These are phyloP conservation scores for Ophiostoma himal-ulmi DNA, from an alignment of 2,329 filamentous ascomycete species.

Conservation along the genomic window DNA sequence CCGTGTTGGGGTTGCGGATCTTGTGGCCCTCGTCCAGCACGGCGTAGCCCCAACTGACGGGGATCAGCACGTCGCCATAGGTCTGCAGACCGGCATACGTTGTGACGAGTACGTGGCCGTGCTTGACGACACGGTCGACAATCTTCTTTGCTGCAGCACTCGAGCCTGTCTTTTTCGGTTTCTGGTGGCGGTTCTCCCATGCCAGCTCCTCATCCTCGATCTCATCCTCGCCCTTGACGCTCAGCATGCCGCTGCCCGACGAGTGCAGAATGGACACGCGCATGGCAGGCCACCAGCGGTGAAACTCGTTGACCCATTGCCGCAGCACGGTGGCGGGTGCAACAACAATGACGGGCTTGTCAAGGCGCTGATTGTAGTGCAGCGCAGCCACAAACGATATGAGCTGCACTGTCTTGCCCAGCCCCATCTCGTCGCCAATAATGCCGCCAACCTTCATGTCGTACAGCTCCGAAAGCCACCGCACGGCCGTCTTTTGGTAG, in stretches of 20 bases:
- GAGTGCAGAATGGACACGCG: constrained; percentile 92
- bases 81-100: constrained; percentile 95
- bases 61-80: constrained; percentile 75
- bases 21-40: constrained; percentile 97
- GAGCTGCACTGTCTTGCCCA: constrained; percentile 80
- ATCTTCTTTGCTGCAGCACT: constrained; percentile 70
- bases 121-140: constrained; percentile 70
- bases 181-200: constrained; percentile 37
- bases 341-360: constrained; percentile 82
- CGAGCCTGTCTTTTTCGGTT: constrained; percentile 39
- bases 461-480: constrained; percentile 93
- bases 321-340: constrained; percentile 91
- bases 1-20: constrained; percentile 92
- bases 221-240: constrained; percentile 20
- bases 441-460: constrained; percentile 88
- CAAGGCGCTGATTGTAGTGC: constrained; percentile 82
- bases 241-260: constrained; percentile 90
- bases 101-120: constrained; percentile 90
- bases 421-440: constrained; percentile 94
- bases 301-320: constrained; percentile 98
- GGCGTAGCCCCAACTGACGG: constrained; percentile 85
- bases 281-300: constrained; percentile 98
- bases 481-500: constrained; percentile 94
- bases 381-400: constrained; percentile 80
- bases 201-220: constrained; percentile 37